Conservation (phyloP, 2,329 filamentous ascomycete genomes). For the Colletotrichum brevisporum region DNA sequence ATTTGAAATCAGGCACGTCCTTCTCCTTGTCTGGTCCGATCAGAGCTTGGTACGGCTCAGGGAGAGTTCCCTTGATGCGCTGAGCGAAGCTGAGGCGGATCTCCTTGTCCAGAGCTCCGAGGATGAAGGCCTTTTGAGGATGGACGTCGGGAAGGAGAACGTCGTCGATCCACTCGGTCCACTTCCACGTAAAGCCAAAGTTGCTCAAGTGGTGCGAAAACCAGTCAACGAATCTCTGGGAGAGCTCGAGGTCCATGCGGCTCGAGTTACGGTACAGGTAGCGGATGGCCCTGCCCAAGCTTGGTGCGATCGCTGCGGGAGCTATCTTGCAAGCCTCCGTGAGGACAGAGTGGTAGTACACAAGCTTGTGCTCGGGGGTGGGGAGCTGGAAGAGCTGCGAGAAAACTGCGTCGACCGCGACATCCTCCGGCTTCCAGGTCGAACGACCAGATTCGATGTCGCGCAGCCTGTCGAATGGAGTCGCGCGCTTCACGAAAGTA, state of each 20-base stretch:
- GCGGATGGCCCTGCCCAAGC: constrained; percentile 91
- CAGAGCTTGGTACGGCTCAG: constrained; percentile 83
- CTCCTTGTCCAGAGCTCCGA: constrained; percentile 93
- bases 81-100: constrained; percentile 97
- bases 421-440: constrained; percentile 98
- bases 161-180: constrained; percentile 96
- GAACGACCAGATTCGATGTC: constrained; percentile 75
- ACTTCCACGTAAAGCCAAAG: constrained; percentile 99
- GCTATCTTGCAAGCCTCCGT: constrained; percentile 97
- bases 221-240: constrained; percentile 94
- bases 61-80: constrained; percentile 93
- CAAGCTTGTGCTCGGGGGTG: constrained; percentile 88
- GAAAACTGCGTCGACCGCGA: constrained; percentile 97
- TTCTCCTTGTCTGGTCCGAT: constrained; percentile 92
- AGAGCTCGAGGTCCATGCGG: constrained; percentile 87
- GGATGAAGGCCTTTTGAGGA: constrained; percentile 93
- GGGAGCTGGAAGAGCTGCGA: constrained; percentile 94
- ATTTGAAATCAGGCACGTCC: constrained; percentile 97
- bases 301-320: constrained; percentile 95
- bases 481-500: constrained; percentile 94
- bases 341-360: constrained; percentile 96
- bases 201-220: constrained; percentile 98
- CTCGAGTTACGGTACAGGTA: constrained; percentile 89
- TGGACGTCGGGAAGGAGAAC: constrained; percentile 82
- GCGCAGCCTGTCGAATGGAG: constrained; percentile 89